Conservation (phyloP, 306 rosid species). For the Trichosanthes truncata region DNA sequence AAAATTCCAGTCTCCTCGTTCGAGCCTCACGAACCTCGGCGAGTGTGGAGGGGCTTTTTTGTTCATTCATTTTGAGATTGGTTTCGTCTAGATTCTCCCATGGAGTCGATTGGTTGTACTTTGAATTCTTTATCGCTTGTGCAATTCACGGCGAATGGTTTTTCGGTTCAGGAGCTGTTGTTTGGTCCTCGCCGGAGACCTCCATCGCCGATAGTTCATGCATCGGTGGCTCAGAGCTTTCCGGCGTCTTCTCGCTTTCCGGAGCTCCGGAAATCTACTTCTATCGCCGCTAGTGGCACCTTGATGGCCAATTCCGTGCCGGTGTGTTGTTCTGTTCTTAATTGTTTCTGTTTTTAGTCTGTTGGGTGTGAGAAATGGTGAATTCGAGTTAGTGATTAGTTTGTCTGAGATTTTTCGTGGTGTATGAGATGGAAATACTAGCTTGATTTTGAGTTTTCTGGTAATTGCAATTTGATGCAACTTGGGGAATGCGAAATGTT, state of each 20-base stretch:
- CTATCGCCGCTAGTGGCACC: constrained; percentile 26
- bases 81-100: neutral
- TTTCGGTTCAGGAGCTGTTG: constrained; percentile 5
- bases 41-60: neutral
- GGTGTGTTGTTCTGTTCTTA: constrained; percentile 20
- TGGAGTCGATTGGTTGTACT: constrained; percentile 3
- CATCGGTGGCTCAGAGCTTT: constrained; percentile 20
- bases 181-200: constrained; percentile 16
- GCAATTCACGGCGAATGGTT: neutral
- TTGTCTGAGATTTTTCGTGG: neutral
- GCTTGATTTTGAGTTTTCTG: neutral
- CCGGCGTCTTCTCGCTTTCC: constrained; percentile 9
- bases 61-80: neutral
- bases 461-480: neutral
- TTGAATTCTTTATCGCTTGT: neutral
- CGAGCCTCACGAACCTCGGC: neutral
- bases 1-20: neutral
- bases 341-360: neutral
- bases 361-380: neutral
- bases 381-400: neutral
- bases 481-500: neutral
- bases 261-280: constrained; percentile 22
- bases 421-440: neutral
- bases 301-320: constrained; percentile 52
- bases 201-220: constrained; percentile 1